These are phyloP conservation scores for Hydrangea macrophylla DNA, from an alignment of 148 eudicot genomes.

Conservation along the genomic window DNA sequence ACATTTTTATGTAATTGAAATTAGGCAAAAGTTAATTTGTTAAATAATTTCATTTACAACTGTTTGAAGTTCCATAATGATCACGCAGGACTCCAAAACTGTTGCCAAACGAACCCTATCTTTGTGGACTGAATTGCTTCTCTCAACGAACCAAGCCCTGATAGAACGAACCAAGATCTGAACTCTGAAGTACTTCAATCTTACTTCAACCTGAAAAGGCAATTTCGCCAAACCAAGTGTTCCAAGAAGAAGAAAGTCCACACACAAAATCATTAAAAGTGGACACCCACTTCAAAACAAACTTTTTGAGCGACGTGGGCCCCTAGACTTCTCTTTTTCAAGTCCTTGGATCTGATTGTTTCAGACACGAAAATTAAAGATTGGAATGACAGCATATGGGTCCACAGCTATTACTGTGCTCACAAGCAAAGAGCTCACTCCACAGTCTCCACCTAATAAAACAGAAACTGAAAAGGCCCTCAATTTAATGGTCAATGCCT, in stretches of 20 bases:
- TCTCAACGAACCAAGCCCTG: too few relatives aligned
- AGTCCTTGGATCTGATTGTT: neutral
- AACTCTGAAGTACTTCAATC: neutral
- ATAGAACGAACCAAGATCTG: too few relatives aligned
- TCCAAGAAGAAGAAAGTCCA: neutral
- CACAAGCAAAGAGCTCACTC: slow-evolving; percentile 22
- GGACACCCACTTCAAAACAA: slow-evolving; percentile 18
- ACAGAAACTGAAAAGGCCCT: neutral
- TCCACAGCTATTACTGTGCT: slow-evolving; percentile 23
- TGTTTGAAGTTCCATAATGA: too few relatives aligned
- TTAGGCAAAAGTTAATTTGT: too few relatives aligned
- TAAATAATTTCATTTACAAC: too few relatives aligned
- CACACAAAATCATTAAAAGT: slow-evolving; percentile 4
- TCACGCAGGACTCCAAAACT: too few relatives aligned
- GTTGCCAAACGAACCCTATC: too few relatives aligned
- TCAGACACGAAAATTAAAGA: slow-evolving; percentile 5
- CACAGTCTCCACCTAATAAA: neutral
- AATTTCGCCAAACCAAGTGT: too few relatives aligned
- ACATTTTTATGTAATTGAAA: too few relatives aligned
- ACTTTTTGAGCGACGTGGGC: neutral
- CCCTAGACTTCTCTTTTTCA: neutral
- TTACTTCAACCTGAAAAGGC: too few relatives aligned
- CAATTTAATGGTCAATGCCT: neutral
- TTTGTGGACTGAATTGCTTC: too few relatives aligned
- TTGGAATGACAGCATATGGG: slow-evolving; percentile 15